Base-by-base conservation (phyloP, 1,139 yeast species). In the Pichia sp. region DNA sequence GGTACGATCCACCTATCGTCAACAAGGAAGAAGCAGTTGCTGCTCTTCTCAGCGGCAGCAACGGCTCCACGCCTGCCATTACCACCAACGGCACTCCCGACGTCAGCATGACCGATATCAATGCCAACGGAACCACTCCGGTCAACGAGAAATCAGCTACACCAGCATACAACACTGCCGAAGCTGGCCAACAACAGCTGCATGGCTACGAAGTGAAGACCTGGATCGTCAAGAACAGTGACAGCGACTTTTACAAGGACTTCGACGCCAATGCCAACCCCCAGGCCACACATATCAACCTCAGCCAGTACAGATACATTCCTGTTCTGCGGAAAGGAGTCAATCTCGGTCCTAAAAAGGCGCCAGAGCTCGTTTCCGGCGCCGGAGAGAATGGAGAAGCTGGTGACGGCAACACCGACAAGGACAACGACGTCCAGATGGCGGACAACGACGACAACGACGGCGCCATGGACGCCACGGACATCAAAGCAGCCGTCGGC, bases 401-500 rank as follows among this genome's bases (percentile, higher is more conserved):
- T n/a, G 17, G 18, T 20, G 18, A 12, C 9, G 31, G 31, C 31
- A 12, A 24, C 15, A 17, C 8, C 31, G 19, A 27, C 19, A 18
- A 18, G 22, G 9, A 15, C 15, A 22, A 22, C 8, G 54, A 53
- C 35, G 24, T 31, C 17, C 28, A 27, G 12, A 31, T 37, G 12
- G 24, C n/a, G 10, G 41, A 42, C 14, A 43, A 30, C n/a, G 30
- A 34, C 47, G 24, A 50, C 50, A 51, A 38, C 15, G 7, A 43
- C 42, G 48, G 47, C 79, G 44, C 69, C 4, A 40, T 41, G 8
- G 15, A 79, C 4, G 79, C 79, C 44, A 81, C 76, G 11, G 85
- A 79, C 56, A 80, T 81, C 38, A 72, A 84, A 58, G 84, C 84
- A 21, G 86, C 86, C 11, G 85, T 80, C 9, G 84, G 83, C 14